Evolutionary conservation across 768 basidiomycete species (phyloP).

Genomic region (Phanerodontia chrysosporium): DNA sequence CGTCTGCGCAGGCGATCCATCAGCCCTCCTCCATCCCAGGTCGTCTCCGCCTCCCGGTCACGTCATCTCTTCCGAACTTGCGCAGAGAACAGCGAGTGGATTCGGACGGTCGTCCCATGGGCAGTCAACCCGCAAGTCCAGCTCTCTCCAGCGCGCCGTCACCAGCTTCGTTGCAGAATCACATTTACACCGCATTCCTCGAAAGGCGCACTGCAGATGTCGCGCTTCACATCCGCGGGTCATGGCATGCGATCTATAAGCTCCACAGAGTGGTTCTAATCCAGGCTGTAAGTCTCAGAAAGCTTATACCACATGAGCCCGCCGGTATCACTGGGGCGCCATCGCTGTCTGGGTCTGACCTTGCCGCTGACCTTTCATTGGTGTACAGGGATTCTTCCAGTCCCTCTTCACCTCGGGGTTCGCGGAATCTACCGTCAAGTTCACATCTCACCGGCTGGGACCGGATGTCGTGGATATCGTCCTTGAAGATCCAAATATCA

Average conservation of each 20-base stretch:
- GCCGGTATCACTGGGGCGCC: too few species aligned
- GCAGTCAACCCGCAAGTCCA: constrained; percentile 1
- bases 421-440: constrained; percentile 45
- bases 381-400: constrained; percentile 73
- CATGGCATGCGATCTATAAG: constrained; percentile 71
- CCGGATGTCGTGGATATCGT: constrained; percentile 61
- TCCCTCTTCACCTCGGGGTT: constrained; percentile 84
- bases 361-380: neutral
- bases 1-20: constrained; percentile 6
- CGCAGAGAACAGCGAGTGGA: constrained; percentile 8
- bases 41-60: constrained; percentile 12
- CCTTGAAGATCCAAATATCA: constrained; percentile 86
- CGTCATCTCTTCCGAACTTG: constrained; percentile 18
- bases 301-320: too few species aligned
- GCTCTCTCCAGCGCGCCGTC: constrained; percentile 30
- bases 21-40: constrained; percentile 3
- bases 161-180: constrained; percentile 59
- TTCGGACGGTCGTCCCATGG: constrained; percentile 3
- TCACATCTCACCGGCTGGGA: constrained; percentile 19
- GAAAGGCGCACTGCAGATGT: constrained; percentile 75
- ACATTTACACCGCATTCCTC: constrained; percentile 74
- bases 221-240: constrained; percentile 59
- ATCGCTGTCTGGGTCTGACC: neutral
- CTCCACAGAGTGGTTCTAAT: constrained; percentile 85
- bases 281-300: constrained; percentile 59